phyloP scores from a whole-genome alignment of 441 rosid genomes.

The Jatropha multifida region DNA sequence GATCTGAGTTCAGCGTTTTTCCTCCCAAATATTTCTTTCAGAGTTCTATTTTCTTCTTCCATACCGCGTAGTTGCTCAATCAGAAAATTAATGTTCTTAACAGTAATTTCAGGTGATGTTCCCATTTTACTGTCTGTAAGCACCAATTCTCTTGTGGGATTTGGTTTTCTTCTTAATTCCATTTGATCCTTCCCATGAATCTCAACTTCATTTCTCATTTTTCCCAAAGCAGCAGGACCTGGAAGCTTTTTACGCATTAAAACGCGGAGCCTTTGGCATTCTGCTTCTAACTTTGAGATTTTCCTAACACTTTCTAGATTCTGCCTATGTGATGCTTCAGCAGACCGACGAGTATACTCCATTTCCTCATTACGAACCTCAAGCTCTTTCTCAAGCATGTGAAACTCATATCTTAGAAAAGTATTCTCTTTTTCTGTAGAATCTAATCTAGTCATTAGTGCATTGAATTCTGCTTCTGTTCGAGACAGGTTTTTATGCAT shows the following conservation, averaged over 20 bases:
- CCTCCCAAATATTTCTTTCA: constrained; percentile 79
- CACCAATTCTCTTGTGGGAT: constrained; percentile 43
- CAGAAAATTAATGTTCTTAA: constrained; percentile 40
- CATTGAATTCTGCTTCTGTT: constrained; percentile 75
- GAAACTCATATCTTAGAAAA: constrained; percentile 76
- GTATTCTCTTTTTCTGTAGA: constrained; percentile 77
- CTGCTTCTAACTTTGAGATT: constrained; percentile 83
- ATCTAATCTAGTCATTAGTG: constrained; percentile 67
- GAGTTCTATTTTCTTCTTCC: constrained; percentile 89
- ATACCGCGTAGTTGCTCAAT: constrained; percentile 63
- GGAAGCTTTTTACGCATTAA: constrained; percentile 82
- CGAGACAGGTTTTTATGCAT: constrained; percentile 57
- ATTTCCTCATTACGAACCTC: constrained; percentile 88
- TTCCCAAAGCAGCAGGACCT: constrained; percentile 78
- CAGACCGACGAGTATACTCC: constrained; percentile 81
- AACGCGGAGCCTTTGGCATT: constrained; percentile 81
- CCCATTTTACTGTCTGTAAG: constrained; percentile 36
- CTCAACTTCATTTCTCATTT: constrained; percentile 80
- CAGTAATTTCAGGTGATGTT: constrained; percentile 38
- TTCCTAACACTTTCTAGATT: constrained; percentile 76
- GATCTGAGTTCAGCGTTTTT: constrained; percentile 79
- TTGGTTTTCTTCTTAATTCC: constrained; percentile 59
- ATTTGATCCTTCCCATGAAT: constrained; percentile 56
- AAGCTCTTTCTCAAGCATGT: constrained; percentile 73
- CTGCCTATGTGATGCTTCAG: constrained; percentile 77